Evolutionary conservation across 257 asterid genomes (phyloP), one percentile per base, ranked within the genome.

Genomic region (Echites panduratus): DNA sequence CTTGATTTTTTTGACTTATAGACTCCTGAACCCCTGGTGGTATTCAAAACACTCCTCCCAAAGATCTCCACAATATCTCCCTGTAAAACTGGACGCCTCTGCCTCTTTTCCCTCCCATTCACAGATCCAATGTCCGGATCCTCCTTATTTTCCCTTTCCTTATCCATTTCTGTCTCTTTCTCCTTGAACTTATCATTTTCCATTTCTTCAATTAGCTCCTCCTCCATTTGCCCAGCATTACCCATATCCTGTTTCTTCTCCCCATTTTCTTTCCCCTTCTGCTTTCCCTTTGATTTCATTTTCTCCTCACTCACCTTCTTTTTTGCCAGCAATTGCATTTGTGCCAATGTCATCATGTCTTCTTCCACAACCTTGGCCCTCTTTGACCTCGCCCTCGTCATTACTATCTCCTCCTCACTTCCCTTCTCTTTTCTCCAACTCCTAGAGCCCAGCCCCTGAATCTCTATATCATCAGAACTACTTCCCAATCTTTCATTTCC

Each of bases 301-400:
- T 63, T 76, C 77, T 54, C 72, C 61, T 79, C 71, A 63, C 26
- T 63, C 73, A 62, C 72, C 74, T 82, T 89, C 84, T 79, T 87
- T 81, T 81, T 89, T 56, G 59, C 89, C 81, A 86, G 76, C 81
- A 78, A 68, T 77, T 84, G 89, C 90, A 94, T 84, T 84, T 94
- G 85, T 32, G 90, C 87, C 84, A 94, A 74, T n/a, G 98, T 89
- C 95, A 91, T 89, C 63, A 50, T 76, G 74, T 90, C 97, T 71
- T 87, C 96, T 61, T 84, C 92, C 72, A 71, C 75, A 70, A 64
- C 79, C 79, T 83, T 81, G 8, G 45, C 72, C 78, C 83, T 76
- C 75, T 71, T 70, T 5, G 67, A n/a, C 65, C 72, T 59, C 41
- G 52, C 66, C 50, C 82, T 79, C 80, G 66, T 77, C 78, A 63